A percentile compares a stretch with the other conserved stretches of the same genome.
phyloP scores from a whole-genome alignment of 2,329 filamentous ascomycete species.

The Fusarium siculi region DNA sequence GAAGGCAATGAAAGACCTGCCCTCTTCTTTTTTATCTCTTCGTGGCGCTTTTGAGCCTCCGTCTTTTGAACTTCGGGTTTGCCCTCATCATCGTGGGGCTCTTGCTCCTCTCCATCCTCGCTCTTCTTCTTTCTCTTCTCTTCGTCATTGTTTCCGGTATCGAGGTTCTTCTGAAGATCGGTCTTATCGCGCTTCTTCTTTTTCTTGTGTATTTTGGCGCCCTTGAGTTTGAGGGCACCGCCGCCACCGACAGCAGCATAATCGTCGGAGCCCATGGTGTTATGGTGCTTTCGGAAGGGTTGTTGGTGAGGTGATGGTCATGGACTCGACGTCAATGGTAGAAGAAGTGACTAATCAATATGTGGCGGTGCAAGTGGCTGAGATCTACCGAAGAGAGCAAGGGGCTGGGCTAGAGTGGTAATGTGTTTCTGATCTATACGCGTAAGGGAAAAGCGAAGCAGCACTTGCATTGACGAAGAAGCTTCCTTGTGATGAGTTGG shows the following conservation, averaged over 20 bases:
- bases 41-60: conserved; percentile 82
- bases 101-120: conserved; percentile 44
- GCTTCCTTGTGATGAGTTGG: conserved; percentile 30
- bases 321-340: conserved; percentile 1
- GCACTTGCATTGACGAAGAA: conserved; percentile 22
- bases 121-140: conserved; percentile 35
- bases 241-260: conserved; percentile 73
- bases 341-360: conserved; percentile 10
- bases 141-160: conserved; percentile 43
- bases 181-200: conserved; percentile 69
- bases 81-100: conserved; percentile 46
- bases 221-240: conserved; percentile 88
- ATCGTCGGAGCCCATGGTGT: conserved; percentile 76
- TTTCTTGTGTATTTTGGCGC: conserved; percentile 70
- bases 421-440: conserved; percentile 21
- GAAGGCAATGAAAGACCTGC: conserved; percentile 60
- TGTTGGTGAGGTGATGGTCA: neutral
- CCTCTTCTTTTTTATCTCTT: conserved; percentile 83
- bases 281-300: conserved; percentile 6
- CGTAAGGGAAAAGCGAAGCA: conserved; percentile 21
- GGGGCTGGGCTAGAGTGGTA: conserved; percentile 6
- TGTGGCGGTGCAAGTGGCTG: conserved; percentile 24
- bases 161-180: conserved; percentile 60
- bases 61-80: conserved; percentile 70
- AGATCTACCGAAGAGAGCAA: neutral